Evolutionary conservation across 73 alveolate genomes (phyloP).

Genomic region (Tetrahymena borealis): DNA sequence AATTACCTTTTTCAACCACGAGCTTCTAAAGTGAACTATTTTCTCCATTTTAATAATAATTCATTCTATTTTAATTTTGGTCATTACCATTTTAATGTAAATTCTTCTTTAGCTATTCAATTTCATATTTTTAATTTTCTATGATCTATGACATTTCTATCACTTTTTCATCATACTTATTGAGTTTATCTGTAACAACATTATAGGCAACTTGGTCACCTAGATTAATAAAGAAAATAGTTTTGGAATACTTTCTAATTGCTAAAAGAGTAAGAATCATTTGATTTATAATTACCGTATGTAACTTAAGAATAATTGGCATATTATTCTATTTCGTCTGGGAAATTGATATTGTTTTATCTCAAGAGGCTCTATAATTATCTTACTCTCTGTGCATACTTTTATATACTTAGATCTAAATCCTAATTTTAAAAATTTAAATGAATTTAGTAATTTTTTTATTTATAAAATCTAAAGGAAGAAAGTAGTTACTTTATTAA

Average conservation of each 20-base stretch:
- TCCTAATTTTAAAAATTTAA: neutral
- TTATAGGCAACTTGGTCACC: neutral
- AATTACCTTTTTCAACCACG: neutral
- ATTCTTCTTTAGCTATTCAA: neutral
- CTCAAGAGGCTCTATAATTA: neutral
- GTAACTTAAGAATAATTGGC: constrained; percentile 1
- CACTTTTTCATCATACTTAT: neutral
- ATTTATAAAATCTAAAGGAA: neutral
- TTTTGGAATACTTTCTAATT: neutral
- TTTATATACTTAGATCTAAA: neutral
- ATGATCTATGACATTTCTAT: neutral
- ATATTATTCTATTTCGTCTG: neutral
- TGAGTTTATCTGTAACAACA: neutral
- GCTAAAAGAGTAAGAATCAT: neutral
- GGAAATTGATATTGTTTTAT: neutral
- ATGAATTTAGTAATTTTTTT: neutral
- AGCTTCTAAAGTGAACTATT: neutral
- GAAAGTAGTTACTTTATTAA: constrained; percentile 57
- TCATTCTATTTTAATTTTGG: neutral
- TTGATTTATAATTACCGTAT: neutral
- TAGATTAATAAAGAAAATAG: neutral
- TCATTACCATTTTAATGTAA: neutral
- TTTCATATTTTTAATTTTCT: neutral
- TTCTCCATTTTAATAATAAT: neutral
- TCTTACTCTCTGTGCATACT: neutral